These are phyloP conservation scores for Senna siamea DNA, from an alignment of 306 rosid genomes.

Conservation along the genomic window DNA sequence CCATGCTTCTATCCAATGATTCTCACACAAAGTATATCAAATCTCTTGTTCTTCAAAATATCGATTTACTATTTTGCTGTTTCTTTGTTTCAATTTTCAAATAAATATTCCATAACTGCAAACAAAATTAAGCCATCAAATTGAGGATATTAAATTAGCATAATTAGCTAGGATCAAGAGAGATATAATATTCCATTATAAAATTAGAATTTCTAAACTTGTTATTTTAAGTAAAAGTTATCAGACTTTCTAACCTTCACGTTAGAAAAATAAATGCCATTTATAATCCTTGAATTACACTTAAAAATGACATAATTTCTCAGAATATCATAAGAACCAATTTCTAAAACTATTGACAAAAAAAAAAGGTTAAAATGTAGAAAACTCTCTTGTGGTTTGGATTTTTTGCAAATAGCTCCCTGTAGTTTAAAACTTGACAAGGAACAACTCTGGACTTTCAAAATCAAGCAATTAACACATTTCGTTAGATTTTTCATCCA, in stretches of 20 bases:
- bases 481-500: too few relatives aligned
- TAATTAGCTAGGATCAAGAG: background rate
- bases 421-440: too few relatives aligned
- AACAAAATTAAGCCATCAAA: slow-evolving; percentile 8
- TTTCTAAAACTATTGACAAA: too few relatives aligned
- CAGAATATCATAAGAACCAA: too few relatives aligned
- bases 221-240: background rate
- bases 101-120: slow-evolving; percentile 30
- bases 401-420: too few relatives aligned
- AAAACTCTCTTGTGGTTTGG: too few relatives aligned
- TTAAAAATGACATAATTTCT: too few relatives aligned
- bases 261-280: background rate
- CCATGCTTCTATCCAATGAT: slow-evolving; percentile 29
- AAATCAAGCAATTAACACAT: too few relatives aligned
- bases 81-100: slow-evolving; percentile 22
- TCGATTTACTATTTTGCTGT: slow-evolving; percentile 2
- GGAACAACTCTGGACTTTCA: too few relatives aligned
- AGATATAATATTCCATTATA: slow-evolving; percentile 1
- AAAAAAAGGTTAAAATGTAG: too few relatives aligned
- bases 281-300: background rate
- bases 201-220: background rate
- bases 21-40: slow-evolving; percentile 22
- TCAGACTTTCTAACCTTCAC: background rate
- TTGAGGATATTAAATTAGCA: background rate
- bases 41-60: slow-evolving; percentile 14